A percentile compares a stretch with the other conserved stretches of the same genome.
These are phyloP conservation scores for Scenedesmus sp. DNA, from an alignment of 163 green algal species.

Conservation along the genomic window DNA sequence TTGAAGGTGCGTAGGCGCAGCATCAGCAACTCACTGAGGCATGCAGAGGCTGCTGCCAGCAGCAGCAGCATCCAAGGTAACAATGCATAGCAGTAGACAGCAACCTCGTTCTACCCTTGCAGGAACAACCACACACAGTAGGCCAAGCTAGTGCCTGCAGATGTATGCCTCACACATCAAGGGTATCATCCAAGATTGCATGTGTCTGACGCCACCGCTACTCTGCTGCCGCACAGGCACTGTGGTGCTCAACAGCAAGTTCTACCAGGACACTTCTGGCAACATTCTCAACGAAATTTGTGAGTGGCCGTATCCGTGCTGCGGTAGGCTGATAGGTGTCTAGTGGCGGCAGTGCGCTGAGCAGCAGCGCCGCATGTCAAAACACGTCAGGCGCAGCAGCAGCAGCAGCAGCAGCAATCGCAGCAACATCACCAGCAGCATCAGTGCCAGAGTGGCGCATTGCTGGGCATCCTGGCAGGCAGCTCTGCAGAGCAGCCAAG, in stretches of 20 bases:
- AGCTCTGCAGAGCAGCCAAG: no score
- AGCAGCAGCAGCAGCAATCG: neutral
- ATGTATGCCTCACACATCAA: no score
- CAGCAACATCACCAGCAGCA: no score
- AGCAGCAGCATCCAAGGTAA: neutral
- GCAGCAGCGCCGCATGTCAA: neutral
- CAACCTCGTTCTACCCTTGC: neutral
- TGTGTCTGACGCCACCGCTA: neutral
- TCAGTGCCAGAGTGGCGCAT: no score
- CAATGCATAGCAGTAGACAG: neutral
- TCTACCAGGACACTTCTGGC: constrained; percentile 76
- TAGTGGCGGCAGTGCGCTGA: neutral
- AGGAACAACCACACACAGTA: neutral
- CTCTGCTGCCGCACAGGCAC: constrained; percentile 61
- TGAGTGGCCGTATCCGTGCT: constrained; percentile 45
- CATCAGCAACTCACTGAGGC: neutral
- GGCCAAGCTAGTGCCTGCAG: no score
- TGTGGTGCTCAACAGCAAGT: constrained; percentile 79
- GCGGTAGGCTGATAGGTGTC: no score
- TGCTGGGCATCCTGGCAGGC: neutral
- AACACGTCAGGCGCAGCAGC: neutral
- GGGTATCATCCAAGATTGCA: no score
- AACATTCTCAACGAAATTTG: constrained; percentile 90
- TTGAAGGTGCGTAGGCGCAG: constrained; percentile 76
- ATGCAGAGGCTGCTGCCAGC: neutral